Evolutionary conservation across 192 early-diverging fungal genomes (phyloP).

Genomic region (Coemansia sp.): DNA sequence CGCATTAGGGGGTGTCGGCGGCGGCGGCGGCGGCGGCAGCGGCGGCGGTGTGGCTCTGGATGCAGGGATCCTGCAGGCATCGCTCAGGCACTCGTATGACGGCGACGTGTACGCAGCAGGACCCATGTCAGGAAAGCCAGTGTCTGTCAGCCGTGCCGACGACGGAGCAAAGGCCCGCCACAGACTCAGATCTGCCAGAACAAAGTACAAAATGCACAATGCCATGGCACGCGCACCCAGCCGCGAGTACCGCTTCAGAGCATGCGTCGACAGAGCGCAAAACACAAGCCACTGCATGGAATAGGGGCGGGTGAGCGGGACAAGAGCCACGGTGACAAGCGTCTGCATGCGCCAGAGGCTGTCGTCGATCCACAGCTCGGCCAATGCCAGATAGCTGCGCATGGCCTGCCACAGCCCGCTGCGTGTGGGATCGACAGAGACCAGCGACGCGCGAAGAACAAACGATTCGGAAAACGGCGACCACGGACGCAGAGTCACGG

Average conservation of each 20-base stretch:
- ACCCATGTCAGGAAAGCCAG: not conserved
- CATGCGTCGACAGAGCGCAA: slow-evolving; percentile 15
- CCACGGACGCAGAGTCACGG: slow-evolving; percentile 30
- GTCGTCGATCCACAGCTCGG: slow-evolving; percentile 36
- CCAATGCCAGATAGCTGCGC: slow-evolving; percentile 4
- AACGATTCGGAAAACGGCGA: slow-evolving; percentile 16
- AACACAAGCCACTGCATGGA: slow-evolving; percentile 38
- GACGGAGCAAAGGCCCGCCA: slow-evolving; percentile 5
- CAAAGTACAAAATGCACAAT: slow-evolving; percentile 28
- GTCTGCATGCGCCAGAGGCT: slow-evolving; percentile 26
- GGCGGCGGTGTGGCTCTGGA: not conserved
- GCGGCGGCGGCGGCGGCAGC: not conserved
- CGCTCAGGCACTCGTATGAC: slow-evolving; percentile 12
- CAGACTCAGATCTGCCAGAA: slow-evolving; percentile 19
- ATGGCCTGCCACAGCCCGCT: slow-evolving; percentile 11
- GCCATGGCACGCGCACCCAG: slow-evolving; percentile 13
- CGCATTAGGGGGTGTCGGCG: not conserved
- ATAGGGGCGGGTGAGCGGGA: slow-evolving; percentile 25
- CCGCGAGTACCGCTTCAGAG: slow-evolving; percentile 8
- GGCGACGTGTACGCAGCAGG: not conserved
- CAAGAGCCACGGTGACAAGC: slow-evolving; percentile 6
- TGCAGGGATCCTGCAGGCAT: not conserved
- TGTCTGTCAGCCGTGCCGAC: not conserved
- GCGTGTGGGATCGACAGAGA: not conserved
- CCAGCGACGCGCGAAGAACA: slow-evolving; percentile 15